Conservation (phyloP, 805 yeast genomes). For the Myxozyma monticola region DNA sequence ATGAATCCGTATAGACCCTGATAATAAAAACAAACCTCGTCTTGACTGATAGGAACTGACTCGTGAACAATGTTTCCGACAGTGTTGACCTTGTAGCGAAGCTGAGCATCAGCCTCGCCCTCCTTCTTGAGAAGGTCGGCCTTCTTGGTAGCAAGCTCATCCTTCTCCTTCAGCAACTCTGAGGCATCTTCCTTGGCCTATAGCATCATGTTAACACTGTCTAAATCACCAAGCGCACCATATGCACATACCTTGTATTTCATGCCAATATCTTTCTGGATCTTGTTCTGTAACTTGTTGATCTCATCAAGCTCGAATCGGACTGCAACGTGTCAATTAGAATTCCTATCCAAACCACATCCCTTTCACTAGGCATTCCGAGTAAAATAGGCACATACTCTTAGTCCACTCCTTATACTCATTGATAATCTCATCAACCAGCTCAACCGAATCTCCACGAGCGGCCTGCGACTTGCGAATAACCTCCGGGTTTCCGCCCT, state of each 20-base stretch:
- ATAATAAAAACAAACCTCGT: constrained; percentile 52
- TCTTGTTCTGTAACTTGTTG: constrained; percentile 83
- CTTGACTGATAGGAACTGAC: constrained; percentile 79
- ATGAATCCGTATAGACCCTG: background rate
- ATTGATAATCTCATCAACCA: constrained; percentile 90
- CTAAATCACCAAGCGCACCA: background rate
- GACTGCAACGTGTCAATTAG: constrained; percentile 34
- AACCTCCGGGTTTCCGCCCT: constrained; percentile 92
- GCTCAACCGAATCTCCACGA: constrained; percentile 90
- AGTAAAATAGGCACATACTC: constrained; percentile 35
- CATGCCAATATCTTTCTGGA: constrained; percentile 90
- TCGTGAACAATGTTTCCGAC: constrained; percentile 95
- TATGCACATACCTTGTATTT: constrained; percentile 59
- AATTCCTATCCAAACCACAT: background rate
- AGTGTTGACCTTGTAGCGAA: constrained; percentile 78
- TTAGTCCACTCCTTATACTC: constrained; percentile 93
- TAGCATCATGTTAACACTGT: background rate
- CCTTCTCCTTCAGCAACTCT: constrained; percentile 80
- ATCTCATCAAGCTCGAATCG: constrained; percentile 87
- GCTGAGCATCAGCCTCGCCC: constrained; percentile 71
- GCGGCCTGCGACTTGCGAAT: constrained; percentile 88
- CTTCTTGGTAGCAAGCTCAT: constrained; percentile 68
- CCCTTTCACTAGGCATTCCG: too few relatives aligned
- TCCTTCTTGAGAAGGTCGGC: constrained; percentile 64
- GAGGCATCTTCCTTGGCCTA: constrained; percentile 89